Conservation (phyloP, 805 yeast genomes). For the Hanseniaspora pseudoguilliermondii region DNA sequence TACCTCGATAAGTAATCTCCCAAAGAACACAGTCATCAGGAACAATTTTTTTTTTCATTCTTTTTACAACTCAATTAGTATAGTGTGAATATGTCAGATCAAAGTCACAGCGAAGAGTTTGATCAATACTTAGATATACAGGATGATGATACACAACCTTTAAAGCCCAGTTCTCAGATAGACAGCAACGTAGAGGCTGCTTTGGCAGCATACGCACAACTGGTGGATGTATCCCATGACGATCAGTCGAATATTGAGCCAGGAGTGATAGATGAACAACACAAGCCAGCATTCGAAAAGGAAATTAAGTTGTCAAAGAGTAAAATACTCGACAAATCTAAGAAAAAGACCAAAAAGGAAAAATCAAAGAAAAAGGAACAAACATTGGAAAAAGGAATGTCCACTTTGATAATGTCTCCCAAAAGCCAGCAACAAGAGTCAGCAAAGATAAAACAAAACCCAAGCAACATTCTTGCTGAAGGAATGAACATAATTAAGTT, state of each 20-base stretch:
- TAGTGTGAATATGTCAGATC: background rate
- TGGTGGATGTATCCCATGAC: background rate
- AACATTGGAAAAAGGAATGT: slow-evolving; percentile 5
- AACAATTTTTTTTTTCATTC: too few relatives aligned
- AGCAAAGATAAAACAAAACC: background rate
- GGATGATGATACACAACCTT: background rate
- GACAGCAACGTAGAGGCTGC: background rate
- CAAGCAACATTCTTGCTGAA: background rate
- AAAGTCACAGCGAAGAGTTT: background rate
- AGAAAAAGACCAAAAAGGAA: background rate
- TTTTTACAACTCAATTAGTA: too few relatives aligned
- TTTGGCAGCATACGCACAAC: background rate
- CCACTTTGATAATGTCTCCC: background rate
- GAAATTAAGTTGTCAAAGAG: background rate
- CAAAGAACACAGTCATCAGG: background rate
- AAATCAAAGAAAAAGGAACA: background rate
- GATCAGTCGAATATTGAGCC: background rate
- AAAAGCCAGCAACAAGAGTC: background rate
- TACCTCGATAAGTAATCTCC: too few relatives aligned
- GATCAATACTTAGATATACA: slow-evolving; percentile 2
- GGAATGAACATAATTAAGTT: background rate
- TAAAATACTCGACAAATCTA: background rate
- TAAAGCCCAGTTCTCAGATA: background rate
- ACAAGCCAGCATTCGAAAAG: background rate
- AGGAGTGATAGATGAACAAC: background rate